Evolutionary conservation across 2,329 filamentous ascomycete species (phyloP).

Genomic region (Coleophoma crateriformis): DNA sequence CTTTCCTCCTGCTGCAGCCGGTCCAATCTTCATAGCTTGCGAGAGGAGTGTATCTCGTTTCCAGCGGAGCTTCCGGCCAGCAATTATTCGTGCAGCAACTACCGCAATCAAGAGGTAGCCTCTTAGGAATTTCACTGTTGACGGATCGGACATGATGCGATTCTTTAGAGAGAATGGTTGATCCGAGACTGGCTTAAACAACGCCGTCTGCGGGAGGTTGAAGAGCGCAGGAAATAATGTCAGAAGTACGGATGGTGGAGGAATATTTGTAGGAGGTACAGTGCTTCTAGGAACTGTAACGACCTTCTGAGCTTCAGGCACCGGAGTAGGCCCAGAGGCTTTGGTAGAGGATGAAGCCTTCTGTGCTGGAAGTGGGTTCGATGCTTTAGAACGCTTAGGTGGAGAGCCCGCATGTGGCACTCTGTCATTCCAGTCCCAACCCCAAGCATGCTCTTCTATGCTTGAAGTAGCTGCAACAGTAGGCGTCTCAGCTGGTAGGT

Average conservation of each 20-base stretch:
- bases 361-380: background rate
- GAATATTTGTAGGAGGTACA: constrained; percentile 62
- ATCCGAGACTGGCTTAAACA: constrained; percentile 61
- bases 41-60: constrained; percentile 80
- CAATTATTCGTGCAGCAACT: constrained; percentile 74
- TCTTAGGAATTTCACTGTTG: constrained; percentile 56
- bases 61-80: constrained; percentile 83
- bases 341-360: background rate
- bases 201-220: constrained; percentile 52
- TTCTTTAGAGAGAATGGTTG: constrained; percentile 54
- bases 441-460: constrained; percentile 23
- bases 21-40: constrained; percentile 81
- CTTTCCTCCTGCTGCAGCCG: constrained; percentile 65
- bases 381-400: too few relatives aligned
- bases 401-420: background rate
- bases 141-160: constrained; percentile 56
- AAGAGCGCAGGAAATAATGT: constrained; percentile 71
- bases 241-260: constrained; percentile 79
- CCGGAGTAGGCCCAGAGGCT: background rate
- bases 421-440: constrained; percentile 23
- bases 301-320: background rate
- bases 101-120: constrained; percentile 58
- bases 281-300: background rate
- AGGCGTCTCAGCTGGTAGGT: constrained; percentile 26
- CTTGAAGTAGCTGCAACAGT: constrained; percentile 4